Evolutionary conservation across 176 grass and related monocot species (phyloP).

Genomic region (Bonia amplexicaulis): DNA sequence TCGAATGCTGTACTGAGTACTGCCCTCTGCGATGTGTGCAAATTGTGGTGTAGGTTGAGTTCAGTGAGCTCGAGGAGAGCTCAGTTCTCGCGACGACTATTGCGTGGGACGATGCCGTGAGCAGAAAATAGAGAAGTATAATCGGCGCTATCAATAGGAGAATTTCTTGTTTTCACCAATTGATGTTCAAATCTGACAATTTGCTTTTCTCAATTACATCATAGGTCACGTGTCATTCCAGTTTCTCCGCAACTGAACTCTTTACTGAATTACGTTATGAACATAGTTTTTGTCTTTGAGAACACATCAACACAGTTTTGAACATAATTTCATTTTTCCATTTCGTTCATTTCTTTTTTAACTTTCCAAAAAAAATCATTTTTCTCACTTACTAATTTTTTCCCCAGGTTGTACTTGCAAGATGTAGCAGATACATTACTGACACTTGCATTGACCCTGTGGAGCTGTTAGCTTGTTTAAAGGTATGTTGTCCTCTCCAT

Average conservation of each 20-base stretch:
- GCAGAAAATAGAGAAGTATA: not conserved
- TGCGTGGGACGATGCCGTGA: constrained; percentile 49
- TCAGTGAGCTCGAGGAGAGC: constrained; percentile 72
- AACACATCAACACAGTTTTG: too few relatives aligned
- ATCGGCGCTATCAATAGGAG: not conserved
- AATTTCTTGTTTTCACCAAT: not conserved
- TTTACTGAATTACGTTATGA: not conserved
- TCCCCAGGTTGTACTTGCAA: constrained; percentile 77
- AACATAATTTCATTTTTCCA: not conserved
- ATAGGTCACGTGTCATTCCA: not conserved
- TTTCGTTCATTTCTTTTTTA: not conserved
- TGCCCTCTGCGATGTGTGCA: not conserved
- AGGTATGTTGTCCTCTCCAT: constrained; percentile 29
- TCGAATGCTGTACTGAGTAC: not conserved
- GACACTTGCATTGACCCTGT: constrained; percentile 74
- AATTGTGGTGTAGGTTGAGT: constrained; percentile 64
- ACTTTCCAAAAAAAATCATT: not conserved
- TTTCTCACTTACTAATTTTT: not conserved
- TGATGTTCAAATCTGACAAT: not conserved
- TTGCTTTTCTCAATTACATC: not conserved
- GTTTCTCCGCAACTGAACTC: not conserved
- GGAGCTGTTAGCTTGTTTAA: constrained; percentile 63
- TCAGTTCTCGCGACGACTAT: constrained; percentile 68
- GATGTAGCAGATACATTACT: constrained; percentile 89
- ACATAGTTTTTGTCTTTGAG: not conserved